Percentiles rank a stretch among this genome's conserved stretches.
Evolutionary conservation across 108 stramenopile species (phyloP).

Genomic region (Nitzschia sp.): DNA sequence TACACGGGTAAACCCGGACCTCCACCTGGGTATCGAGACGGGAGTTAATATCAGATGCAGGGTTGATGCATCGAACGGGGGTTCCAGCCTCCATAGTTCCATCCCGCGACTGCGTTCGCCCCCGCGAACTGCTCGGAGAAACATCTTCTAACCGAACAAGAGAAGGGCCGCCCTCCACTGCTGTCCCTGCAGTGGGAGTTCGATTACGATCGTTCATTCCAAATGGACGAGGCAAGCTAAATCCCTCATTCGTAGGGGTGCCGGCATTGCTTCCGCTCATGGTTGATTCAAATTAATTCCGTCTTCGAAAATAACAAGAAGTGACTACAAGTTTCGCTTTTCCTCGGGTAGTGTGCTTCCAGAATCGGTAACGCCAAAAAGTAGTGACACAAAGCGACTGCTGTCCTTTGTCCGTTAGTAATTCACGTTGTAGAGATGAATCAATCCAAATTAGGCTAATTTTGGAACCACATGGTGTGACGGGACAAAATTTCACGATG

Average conservation of each 20-base stretch:
- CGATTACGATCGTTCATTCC: constrained; percentile 16
- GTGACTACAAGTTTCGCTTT: too few relatives aligned
- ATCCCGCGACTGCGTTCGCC: constrained; percentile 25
- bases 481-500: constrained; percentile 10
- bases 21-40: constrained; percentile 87
- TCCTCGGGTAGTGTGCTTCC: too few relatives aligned
- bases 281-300: background rate
- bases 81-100: constrained; percentile 14
- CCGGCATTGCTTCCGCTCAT: constrained; percentile 12
- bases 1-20: constrained; percentile 87
- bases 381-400: too few relatives aligned
- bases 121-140: constrained; percentile 3
- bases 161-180: background rate
- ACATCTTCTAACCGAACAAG: constrained; percentile 12
- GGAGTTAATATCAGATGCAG: constrained; percentile 78
- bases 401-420: too few relatives aligned
- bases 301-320: too few relatives aligned
- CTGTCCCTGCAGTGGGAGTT: constrained; percentile 13
- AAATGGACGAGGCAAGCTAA: constrained; percentile 15
- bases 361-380: too few relatives aligned
- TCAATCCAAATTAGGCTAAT: background rate
- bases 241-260: constrained; percentile 10
- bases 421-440: too few relatives aligned
- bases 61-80: constrained; percentile 75
- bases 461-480: constrained; percentile 9